These are phyloP conservation scores for Colletotrichum tamarilloi DNA, from an alignment of 2,329 filamentous ascomycete genomes.

Conservation along the genomic window DNA sequence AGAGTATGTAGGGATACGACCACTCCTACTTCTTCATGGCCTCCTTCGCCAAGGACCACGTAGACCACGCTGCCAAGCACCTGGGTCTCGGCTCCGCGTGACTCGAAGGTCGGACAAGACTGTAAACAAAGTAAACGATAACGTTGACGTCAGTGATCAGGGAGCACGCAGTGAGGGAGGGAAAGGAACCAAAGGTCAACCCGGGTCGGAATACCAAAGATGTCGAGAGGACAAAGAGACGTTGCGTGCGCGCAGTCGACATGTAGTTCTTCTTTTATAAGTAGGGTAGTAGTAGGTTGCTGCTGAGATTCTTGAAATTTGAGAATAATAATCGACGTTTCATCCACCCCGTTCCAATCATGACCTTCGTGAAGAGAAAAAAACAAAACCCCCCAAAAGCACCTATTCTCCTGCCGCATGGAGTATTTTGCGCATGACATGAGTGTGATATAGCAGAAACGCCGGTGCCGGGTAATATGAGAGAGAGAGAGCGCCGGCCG, in stretches of 20 bases:
- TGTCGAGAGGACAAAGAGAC: not conserved
- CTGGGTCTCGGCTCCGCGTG: constrained; percentile 54
- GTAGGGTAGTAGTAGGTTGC: constrained; percentile 14
- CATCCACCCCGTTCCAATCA: constrained; percentile 28
- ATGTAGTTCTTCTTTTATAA: constrained; percentile 2
- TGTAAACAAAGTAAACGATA: constrained; percentile 21
- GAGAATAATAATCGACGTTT: constrained; percentile 29
- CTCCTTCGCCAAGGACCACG: constrained; percentile 88
- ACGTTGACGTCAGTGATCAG: not conserved
- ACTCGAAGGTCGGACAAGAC: constrained; percentile 28
- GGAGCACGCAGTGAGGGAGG: not conserved
- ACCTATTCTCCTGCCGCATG: not conserved
- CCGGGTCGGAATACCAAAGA: constrained; percentile 20
- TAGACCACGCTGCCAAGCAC: constrained; percentile 91
- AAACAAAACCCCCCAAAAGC: not conserved
- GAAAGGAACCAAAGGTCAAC: not conserved
- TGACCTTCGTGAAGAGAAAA: constrained; percentile 27
- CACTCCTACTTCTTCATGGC: constrained; percentile 99
- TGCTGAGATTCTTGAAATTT: constrained; percentile 33
- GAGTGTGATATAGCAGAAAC: constrained; percentile 2
- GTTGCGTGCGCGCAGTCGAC: constrained; percentile 7
- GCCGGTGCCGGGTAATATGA: not conserved
- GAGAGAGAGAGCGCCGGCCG: constrained; percentile 11
- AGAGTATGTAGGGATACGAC: constrained; percentile 78
- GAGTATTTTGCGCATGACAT: not conserved